Conservation (phyloP, 2,329 filamentous ascomycete species). For the Diaporthe caulivora region DNA sequence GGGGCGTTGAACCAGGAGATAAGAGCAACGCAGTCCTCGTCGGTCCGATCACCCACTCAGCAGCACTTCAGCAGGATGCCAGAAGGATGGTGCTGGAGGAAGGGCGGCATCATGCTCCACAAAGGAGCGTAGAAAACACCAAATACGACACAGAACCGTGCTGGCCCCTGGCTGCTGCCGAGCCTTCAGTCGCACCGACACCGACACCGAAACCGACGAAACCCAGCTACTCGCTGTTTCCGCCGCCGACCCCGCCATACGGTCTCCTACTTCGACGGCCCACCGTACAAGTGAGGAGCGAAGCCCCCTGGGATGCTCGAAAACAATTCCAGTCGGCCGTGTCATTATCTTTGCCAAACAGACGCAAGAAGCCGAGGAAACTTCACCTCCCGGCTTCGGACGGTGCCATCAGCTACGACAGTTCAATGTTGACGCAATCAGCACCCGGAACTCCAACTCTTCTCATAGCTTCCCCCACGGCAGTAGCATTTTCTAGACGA, state of each 20-base stretch:
- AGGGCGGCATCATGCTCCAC: not conserved
- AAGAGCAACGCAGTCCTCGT: constrained; percentile 1
- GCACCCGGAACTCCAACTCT: constrained; percentile 13
- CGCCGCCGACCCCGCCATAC: constrained; percentile 11
- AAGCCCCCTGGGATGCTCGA: constrained; percentile 1
- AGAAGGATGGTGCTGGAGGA: not conserved
- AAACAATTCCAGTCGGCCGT: not conserved
- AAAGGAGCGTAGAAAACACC: not conserved
- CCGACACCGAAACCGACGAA: constrained; percentile 37
- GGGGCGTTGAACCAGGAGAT: constrained; percentile 29
- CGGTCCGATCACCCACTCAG: constrained; percentile 24
- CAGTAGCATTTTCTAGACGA: constrained; percentile 19
- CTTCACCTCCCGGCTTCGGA: constrained; percentile 31
- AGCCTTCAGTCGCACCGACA: constrained; percentile 48
- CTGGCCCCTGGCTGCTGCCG: constrained; percentile 48
- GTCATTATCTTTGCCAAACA: not conserved
- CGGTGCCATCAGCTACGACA: constrained; percentile 29
- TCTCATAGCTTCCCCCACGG: not conserved
- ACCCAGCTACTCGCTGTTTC: constrained; percentile 38
- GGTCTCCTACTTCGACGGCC: not conserved
- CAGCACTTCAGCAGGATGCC: constrained; percentile 18
- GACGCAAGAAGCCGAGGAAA: constrained; percentile 21
- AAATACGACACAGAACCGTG: constrained; percentile 44
- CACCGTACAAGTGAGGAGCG: not conserved
- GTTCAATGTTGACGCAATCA: constrained; percentile 26